Evolutionary conservation across 495 filamentous ascomycete species (phyloP), one percentile per base, ranked within the genome.

Genomic region (Thermothielavioides terrestris): DNA sequence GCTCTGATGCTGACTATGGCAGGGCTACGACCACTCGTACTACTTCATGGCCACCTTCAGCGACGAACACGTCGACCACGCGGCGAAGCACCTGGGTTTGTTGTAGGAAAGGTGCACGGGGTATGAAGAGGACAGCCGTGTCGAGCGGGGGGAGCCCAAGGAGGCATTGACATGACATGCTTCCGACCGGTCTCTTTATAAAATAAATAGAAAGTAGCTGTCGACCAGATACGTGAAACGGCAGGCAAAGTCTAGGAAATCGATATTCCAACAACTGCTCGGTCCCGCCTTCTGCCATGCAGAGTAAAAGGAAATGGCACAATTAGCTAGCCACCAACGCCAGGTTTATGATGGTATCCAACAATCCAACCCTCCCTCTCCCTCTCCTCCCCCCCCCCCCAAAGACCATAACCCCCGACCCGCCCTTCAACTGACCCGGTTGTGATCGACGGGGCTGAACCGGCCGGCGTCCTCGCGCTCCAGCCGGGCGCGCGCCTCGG

Each of bases 1-100:
- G 15, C 7, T 30, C 12, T 27, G 9, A 36, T 45, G 36, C 30
- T 58, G 34, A 50, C 41, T 4, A 42, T 14, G 28, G 22, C 61
- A 88, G 62, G 89, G 81, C 43, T 98, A 98, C 63, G 94, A 98
- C 67, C 92, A 97, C 66, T 94, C 88, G 46, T 98, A 98, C 65
- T 96, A 77, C 68, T 94, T 92, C 59, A 91, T 98, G 72, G 80
- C 91, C 25, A 79, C 74, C 10, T 98, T 98, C 68, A 76, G 85
- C 41, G 83, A 84, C 57, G 90, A 97, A 55, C 92, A 98, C 74
- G 76, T 98, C 43, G 81, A 84, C 46, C 88, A 92, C 66, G 88
- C 89, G 47, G 90, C 92, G 32, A 92, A 88, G 76, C 80, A 89
- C 69, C 67, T 95, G 35, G 63, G 63, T 5, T 20, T 61, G 23